These are phyloP conservation scores for Diplodia scrobiculata DNA, from an alignment of 2,329 filamentous ascomycete species.

Conservation along the genomic window DNA sequence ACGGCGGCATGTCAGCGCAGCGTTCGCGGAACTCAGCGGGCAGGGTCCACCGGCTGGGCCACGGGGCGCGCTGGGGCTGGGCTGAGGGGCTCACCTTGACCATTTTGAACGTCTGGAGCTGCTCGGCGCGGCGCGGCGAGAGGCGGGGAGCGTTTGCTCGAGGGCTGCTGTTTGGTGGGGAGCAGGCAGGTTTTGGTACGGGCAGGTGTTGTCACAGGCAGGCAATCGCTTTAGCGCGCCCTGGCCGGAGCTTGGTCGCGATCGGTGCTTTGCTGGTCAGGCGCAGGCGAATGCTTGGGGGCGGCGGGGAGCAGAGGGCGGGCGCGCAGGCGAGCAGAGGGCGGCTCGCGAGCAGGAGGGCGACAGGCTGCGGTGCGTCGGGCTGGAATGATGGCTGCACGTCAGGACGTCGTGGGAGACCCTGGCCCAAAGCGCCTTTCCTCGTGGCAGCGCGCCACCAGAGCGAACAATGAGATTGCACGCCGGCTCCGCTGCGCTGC, in stretches of 20 bases:
- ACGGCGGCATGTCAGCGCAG: slow-evolving; percentile 19
- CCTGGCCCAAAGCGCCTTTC: slow-evolving; percentile 17
- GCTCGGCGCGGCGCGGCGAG: slow-evolving; percentile 18
- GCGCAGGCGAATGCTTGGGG: slow-evolving; percentile 13
- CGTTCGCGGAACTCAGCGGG: slow-evolving; percentile 11
- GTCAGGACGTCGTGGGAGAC: slow-evolving; percentile 23
- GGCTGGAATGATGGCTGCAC: slow-evolving; percentile 26
- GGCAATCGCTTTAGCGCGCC: slow-evolving; percentile 24
- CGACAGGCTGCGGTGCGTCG: slow-evolving; percentile 11
- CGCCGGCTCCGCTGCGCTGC: slow-evolving; percentile 11
- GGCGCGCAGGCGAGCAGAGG: slow-evolving; percentile 13
- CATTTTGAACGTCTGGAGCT: slow-evolving; percentile 29
- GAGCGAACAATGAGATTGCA: slow-evolving; percentile 25
- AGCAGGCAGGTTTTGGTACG: slow-evolving; percentile 22
- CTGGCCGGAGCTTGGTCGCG: slow-evolving; percentile 19
- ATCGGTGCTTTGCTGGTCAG: slow-evolving; percentile 7
- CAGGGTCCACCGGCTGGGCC: slow-evolving; percentile 29
- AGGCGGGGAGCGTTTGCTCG: slow-evolving; percentile 6
- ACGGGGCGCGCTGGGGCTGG: slow-evolving; percentile 5
- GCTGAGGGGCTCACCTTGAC: slow-evolving; percentile 36
- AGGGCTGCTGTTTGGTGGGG: slow-evolving; percentile 6
- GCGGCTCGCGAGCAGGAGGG: slow-evolving; percentile 2
- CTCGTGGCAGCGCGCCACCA: slow-evolving; percentile 24
- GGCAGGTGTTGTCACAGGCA: slow-evolving; percentile 19
- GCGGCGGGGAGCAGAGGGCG: slow-evolving; percentile 1